Conservation (phyloP, 257 asterid species). For the Striga asiatica region DNA sequence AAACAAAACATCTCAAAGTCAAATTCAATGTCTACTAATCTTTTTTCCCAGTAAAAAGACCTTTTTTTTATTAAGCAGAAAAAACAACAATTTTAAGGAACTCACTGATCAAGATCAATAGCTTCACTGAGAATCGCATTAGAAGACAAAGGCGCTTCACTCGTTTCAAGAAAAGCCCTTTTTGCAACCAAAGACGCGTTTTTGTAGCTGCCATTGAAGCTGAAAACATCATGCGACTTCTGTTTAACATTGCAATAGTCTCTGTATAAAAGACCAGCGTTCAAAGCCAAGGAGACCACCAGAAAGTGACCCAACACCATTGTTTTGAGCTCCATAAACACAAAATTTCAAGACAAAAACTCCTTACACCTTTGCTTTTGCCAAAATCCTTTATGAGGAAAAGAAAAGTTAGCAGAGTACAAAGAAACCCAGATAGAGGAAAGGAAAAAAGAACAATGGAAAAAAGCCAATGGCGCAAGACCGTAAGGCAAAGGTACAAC, state of each 20-base stretch:
- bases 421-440: neutral
- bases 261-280: slow-evolving; percentile 40
- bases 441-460: too few species aligned
- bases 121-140: slow-evolving; percentile 19
- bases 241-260: slow-evolving; percentile 34
- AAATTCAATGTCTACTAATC: too few species aligned
- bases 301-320: slow-evolving; percentile 42
- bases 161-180: slow-evolving; percentile 21
- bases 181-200: slow-evolving; percentile 25
- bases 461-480: too few species aligned
- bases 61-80: too few species aligned
- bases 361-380: too few species aligned
- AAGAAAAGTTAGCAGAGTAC: neutral
- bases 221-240: slow-evolving; percentile 21
- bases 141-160: slow-evolving; percentile 13
- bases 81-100: too few species aligned
- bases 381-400: slow-evolving; percentile 16
- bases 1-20: too few species aligned
- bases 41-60: too few species aligned
- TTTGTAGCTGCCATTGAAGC: slow-evolving; percentile 21
- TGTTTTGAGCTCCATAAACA: slow-evolving; percentile 24
- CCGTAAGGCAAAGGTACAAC: too few species aligned
- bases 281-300: slow-evolving; percentile 42
- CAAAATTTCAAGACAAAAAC: neutral
- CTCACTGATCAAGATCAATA: slow-evolving; percentile 86